A percentile compares a stretch with the other conserved stretches of the same genome.
phyloP scores from a whole-genome alignment of 164 flowering plant species.

The Kingdonia uniflora region DNA sequence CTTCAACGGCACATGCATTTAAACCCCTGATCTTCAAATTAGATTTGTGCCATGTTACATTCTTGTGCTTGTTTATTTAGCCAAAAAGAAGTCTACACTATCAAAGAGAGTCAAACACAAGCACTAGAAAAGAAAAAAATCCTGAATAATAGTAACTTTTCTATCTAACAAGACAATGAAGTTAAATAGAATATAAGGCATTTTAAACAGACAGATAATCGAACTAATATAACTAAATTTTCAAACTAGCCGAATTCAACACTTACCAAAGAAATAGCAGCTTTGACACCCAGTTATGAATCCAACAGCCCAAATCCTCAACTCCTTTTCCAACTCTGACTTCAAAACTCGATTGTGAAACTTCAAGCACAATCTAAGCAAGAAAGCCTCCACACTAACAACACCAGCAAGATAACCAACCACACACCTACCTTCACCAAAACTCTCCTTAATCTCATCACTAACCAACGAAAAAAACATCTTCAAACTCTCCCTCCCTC shows the following conservation, averaged over 20 bases:
- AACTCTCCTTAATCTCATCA: constrained; percentile 24
- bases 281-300: constrained; percentile 35
- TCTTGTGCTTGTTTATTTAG: no score
- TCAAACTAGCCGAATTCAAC: neutral
- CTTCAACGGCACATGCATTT: no score
- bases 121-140: no score
- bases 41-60: no score
- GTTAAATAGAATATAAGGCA: no score
- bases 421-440: constrained; percentile 22
- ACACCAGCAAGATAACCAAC: constrained; percentile 47
- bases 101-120: no score
- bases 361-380: constrained; percentile 37
- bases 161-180: no score
- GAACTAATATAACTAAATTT: no score
- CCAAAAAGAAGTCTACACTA: no score
- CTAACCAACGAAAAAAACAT: constrained; percentile 51
- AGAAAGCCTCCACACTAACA: constrained; percentile 49
- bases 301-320: constrained; percentile 27
- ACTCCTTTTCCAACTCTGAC: constrained; percentile 28
- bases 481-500: constrained; percentile 15
- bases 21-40: no score
- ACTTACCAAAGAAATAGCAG: constrained; percentile 43
- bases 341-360: constrained; percentile 16
- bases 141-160: no score
- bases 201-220: no score